Evolutionary conservation across 1,284 basidiomycete genomes (phyloP).

Genomic region (Exobasidium cylindrosporum): DNA sequence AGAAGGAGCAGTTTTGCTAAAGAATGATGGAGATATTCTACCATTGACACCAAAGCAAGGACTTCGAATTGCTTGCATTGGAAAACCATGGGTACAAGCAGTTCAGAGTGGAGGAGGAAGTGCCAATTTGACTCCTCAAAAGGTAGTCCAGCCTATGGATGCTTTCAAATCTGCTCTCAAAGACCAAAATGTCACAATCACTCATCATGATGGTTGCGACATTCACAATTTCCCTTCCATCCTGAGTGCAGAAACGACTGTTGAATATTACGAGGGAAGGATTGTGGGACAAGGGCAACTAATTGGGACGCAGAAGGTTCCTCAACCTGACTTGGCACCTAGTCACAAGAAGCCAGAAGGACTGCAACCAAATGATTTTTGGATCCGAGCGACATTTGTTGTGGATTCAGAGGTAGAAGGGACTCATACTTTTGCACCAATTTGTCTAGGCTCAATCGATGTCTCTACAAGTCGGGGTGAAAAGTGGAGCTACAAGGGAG

Average conservation of each 20-base stretch:
- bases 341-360: background rate
- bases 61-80: slow-evolving; percentile 13
- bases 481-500: slow-evolving; percentile 7
- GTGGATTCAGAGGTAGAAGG: background rate
- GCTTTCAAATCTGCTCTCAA: background rate
- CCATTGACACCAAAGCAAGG: slow-evolving; percentile 8
- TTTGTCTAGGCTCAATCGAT: background rate
- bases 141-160: slow-evolving; percentile 7
- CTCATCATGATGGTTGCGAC: background rate
- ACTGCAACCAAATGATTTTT: slow-evolving; percentile 4
- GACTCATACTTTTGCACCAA: background rate
- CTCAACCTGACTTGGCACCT: background rate
- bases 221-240: slow-evolving; percentile 2
- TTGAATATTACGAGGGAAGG: background rate
- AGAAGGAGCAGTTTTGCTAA: slow-evolving; percentile 64
- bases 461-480: background rate
- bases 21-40: slow-evolving; percentile 25
- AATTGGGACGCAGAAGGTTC: background rate
- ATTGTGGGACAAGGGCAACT: background rate
- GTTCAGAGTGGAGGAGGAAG: slow-evolving; percentile 18
- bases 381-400: background rate
- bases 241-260: background rate
- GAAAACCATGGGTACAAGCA: slow-evolving; percentile 13
- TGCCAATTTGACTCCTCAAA: slow-evolving; percentile 19
- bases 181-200: background rate